Evolutionary conservation across 441 rosid genomes (phyloP), one percentile per base, ranked within the genome.

Genomic region (Gossypium schwendimanii): DNA sequence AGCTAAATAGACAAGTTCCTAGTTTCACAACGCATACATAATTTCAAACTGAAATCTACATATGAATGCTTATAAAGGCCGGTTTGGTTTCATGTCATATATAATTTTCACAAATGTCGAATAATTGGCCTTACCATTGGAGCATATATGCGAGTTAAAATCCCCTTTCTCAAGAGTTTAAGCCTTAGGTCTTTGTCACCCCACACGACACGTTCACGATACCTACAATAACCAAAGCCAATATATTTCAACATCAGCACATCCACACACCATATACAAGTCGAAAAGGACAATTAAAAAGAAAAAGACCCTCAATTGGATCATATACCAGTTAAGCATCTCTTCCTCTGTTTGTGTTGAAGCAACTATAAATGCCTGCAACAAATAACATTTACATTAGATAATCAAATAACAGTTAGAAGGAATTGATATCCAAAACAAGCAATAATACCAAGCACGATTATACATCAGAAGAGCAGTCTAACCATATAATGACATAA

Each of bases 331-430:
- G 75, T 83, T 86, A 63, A 81, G 76, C 94, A 89, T 89, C 82
- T 89, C 94, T 59, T 87, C 90, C 58, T 85, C 84, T 10, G 90
- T 89, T 75, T 84, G 85, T 54, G 91, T 89, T 28, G 94, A 89
- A 66, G 94, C 94, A 60, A 89, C 87, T 69, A 89, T 85, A 76
- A 89, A 89, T 47, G 94, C 94, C 94, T 87, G 85, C 81, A 81
- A 81, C 24, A 41, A 1, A n/a, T 62, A 55, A 70, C 39, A 73
- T 63, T 75, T 47, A 26, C 2, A 60, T 33, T 31, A 15, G 31
- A 69, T 58, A 17, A 69, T 59, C 47, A 14, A 59, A 65, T n/a
- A 5, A 52, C 31, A n/a, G 28, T 33, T 31, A 47, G 52, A 69
- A 58, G 10, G 26, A 6, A 31, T 55, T 47, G 36, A 23, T 17